phyloP scores from a whole-genome alignment of 495 filamentous ascomycete genomes.

The Aspergillus wentii region DNA sequence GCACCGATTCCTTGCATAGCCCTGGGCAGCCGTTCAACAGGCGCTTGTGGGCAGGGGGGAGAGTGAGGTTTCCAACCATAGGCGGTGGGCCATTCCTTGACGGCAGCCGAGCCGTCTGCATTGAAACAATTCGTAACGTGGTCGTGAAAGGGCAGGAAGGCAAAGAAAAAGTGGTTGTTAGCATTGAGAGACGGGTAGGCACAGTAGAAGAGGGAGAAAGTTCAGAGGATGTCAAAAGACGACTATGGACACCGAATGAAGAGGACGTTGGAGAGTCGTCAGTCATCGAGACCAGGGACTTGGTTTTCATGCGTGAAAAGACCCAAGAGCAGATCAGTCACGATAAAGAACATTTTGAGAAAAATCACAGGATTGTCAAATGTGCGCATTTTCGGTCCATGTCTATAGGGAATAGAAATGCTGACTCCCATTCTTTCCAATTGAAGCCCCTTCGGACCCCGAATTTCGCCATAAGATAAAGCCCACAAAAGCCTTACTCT shows the following conservation, averaged over 20 bases:
- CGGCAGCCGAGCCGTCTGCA: constrained; percentile 49
- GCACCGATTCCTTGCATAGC: constrained; percentile 64
- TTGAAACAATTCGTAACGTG: constrained; percentile 62
- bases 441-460: constrained; percentile 35
- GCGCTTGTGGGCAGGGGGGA: constrained; percentile 79
- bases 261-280: constrained; percentile 27
- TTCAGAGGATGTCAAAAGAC: constrained; percentile 26
- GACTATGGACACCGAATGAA: constrained; percentile 41
- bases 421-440: constrained; percentile 14
- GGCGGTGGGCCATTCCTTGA: constrained; percentile 37
- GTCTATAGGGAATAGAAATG: background rate
- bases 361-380: constrained; percentile 29
- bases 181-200: constrained; percentile 48
- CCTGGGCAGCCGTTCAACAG: constrained; percentile 62
- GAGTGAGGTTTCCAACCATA: constrained; percentile 24
- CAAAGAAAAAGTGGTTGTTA: constrained; percentile 57
- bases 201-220: constrained; percentile 29
- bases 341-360: constrained; percentile 23
- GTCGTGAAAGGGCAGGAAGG: constrained; percentile 48
- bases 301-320: constrained; percentile 58
- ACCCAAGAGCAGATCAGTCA: constrained; percentile 23
- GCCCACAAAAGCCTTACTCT: constrained; percentile 64
- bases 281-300: constrained; percentile 49
- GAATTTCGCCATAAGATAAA: constrained; percentile 56
- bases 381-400: constrained; percentile 20